Percentiles rank a stretch among this genome's conserved stretches.
phyloP scores from a whole-genome alignment of 441 rosid genomes.

The Gossypium schwendimanii region DNA sequence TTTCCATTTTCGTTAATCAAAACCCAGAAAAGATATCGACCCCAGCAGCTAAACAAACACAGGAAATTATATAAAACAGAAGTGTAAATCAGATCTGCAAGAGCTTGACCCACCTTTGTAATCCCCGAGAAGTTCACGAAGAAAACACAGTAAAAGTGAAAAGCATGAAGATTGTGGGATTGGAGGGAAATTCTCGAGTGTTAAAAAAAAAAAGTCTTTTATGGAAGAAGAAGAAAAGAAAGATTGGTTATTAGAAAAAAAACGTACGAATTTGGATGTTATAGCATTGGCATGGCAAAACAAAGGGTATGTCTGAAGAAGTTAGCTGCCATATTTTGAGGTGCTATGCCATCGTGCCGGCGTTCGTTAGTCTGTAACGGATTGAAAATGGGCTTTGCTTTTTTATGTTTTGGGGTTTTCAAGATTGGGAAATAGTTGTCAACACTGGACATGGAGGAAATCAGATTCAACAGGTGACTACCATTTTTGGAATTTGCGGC shows the following conservation, averaged over 20 bases:
- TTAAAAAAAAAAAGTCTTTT: not conserved
- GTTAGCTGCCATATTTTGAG: not conserved
- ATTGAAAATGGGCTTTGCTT: not conserved
- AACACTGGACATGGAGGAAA: not conserved
- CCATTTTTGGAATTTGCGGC: not conserved
- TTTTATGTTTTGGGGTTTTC: not conserved
- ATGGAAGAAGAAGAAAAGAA: not conserved
- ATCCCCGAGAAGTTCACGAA: not conserved
- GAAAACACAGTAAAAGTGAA: not conserved
- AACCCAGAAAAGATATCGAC: slow-evolving; percentile 3
- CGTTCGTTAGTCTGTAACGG: not conserved
- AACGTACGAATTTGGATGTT: slow-evolving; percentile 7
- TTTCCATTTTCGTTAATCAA: slow-evolving; percentile 25
- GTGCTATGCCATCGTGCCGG: not conserved
- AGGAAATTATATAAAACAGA: not conserved
- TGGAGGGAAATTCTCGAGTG: not conserved
- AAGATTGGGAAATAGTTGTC: not conserved
- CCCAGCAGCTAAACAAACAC: slow-evolving; percentile 13
- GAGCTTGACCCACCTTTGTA: slow-evolving; percentile 10
- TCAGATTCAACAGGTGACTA: not conserved
- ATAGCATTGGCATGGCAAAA: not conserved
- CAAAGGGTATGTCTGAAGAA: not conserved
- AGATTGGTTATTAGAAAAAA: not conserved
- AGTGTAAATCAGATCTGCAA: slow-evolving; percentile 13
- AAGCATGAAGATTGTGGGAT: not conserved